Evolutionary conservation across 179 eudicot genomes (phyloP).

Genomic region (Spinacia oleracea): DNA sequence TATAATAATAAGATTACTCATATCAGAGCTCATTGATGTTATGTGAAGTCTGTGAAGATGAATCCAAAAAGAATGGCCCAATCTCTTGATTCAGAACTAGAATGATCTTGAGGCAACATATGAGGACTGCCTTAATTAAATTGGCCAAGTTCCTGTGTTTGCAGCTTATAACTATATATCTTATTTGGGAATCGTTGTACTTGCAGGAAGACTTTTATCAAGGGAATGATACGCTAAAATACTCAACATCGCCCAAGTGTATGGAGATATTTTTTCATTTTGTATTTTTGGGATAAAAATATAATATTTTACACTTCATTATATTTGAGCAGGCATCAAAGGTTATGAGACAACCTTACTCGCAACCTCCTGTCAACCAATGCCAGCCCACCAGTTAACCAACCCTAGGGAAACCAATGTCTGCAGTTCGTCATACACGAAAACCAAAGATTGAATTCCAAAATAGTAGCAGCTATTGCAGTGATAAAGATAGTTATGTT

Average conservation of each 20-base stretch:
- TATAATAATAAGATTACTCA: no score
- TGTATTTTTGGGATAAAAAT: not conserved
- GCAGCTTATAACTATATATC: not conserved
- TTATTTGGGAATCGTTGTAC: conserved; percentile 6
- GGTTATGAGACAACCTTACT: conserved; percentile 82
- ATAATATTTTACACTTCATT: not conserved
- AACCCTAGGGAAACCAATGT: conserved; percentile 64
- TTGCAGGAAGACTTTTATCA: conserved; percentile 72
- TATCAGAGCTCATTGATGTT: no score
- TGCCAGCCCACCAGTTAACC: conserved; percentile 48
- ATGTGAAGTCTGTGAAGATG: no score
- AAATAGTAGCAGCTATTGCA: conserved; percentile 82
- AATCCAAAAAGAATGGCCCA: no score
- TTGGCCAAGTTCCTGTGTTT: no score
- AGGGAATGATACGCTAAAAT: conserved; percentile 91
- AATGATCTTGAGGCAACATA: no score
- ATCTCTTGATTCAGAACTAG: no score
- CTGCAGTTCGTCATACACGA: conserved; percentile 42
- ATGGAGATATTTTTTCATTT: conserved; percentile 28
- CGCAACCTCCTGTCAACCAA: conserved; percentile 82
- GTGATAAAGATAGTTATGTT: conserved; percentile 75
- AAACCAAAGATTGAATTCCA: conserved; percentile 77
- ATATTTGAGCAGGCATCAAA: conserved; percentile 71
- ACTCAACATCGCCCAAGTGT: conserved; percentile 97
- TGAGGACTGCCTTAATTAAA: no score